These are phyloP conservation scores for Cucurbita moschata DNA, from an alignment of 306 rosid species.

Conservation along the genomic window DNA sequence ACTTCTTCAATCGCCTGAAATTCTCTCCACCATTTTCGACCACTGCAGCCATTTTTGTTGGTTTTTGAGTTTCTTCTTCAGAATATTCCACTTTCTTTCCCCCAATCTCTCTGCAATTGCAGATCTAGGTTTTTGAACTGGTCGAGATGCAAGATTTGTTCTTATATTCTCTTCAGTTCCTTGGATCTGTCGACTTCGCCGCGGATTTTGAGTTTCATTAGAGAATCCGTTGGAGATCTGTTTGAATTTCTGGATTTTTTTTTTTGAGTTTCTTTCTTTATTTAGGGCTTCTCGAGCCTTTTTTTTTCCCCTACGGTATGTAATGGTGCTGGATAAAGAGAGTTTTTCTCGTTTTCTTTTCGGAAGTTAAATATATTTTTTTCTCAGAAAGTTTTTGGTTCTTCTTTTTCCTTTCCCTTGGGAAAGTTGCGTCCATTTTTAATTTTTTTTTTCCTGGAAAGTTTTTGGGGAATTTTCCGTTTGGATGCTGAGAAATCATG, in stretches of 20 bases:
- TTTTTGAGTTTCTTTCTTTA: too few relatives aligned
- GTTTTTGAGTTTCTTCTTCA: background rate
- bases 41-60: background rate
- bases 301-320: background rate
- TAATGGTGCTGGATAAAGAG: background rate
- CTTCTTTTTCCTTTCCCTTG: background rate
- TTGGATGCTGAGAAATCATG: conserved; percentile 29
- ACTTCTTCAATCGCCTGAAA: background rate
- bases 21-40: background rate
- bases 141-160: background rate
- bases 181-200: background rate
- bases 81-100: background rate
- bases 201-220: background rate
- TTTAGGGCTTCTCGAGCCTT: background rate
- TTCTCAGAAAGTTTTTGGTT: background rate
- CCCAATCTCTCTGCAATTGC: background rate
- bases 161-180: background rate
- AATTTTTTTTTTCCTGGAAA: background rate
- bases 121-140: conserved; percentile 7
- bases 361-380: conserved; percentile 4
- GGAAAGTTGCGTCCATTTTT: background rate
- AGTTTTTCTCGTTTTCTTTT: background rate
- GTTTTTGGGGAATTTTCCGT: conserved; percentile 11
- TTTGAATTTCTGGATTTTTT: background rate
- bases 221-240: background rate